Evolutionary conservation across 2,329 filamentous ascomycete species (phyloP).

Genomic region (Neofusicoccum cordaticola): DNA sequence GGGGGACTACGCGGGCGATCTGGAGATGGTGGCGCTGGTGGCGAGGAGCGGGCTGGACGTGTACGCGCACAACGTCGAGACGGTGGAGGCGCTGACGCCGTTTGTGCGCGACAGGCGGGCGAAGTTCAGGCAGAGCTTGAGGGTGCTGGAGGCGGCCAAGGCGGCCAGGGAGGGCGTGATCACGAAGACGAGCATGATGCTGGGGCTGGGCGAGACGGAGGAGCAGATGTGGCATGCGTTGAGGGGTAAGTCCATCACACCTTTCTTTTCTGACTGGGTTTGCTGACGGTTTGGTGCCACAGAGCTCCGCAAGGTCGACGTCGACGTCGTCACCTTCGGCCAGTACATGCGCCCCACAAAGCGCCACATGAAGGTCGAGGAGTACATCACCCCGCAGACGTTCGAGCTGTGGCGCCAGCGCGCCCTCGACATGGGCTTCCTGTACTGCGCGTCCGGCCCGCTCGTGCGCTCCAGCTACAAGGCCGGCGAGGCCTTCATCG

Average conservation of each 20-base stretch:
- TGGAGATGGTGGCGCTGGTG: conserved; percentile 83
- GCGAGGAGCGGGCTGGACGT: conserved; percentile 89
- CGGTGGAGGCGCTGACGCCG: conserved; percentile 84
- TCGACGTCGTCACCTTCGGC: conserved; percentile 97
- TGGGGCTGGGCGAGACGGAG: conserved; percentile 90
- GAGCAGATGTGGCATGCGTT: conserved; percentile 78
- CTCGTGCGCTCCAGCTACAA: conserved; percentile 95
- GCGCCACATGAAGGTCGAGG: conserved; percentile 93
- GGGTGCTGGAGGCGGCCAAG: conserved; percentile 80
- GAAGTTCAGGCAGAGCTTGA: conserved; percentile 80
- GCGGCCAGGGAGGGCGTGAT: conserved; percentile 72
- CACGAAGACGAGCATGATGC: conserved; percentile 98
- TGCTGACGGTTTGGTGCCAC: not conserved
- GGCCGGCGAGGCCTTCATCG: conserved; percentile 96
- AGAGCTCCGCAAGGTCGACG: conserved; percentile 75
- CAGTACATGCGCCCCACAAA: conserved; percentile 99
- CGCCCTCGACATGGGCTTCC: conserved; percentile 89
- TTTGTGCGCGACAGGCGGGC: conserved; percentile 86
- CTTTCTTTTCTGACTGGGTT: not conserved
- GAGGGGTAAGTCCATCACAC: conserved; percentile 51
- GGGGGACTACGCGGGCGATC: conserved; percentile 80
- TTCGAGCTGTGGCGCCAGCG: conserved; percentile 91
- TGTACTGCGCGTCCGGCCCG: conserved; percentile 93
- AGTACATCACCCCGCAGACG: conserved; percentile 85
- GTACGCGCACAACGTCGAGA: conserved; percentile 97